phyloP scores from a whole-genome alignment of 164 flowering plant species.

The Taxillus chinensis region DNA sequence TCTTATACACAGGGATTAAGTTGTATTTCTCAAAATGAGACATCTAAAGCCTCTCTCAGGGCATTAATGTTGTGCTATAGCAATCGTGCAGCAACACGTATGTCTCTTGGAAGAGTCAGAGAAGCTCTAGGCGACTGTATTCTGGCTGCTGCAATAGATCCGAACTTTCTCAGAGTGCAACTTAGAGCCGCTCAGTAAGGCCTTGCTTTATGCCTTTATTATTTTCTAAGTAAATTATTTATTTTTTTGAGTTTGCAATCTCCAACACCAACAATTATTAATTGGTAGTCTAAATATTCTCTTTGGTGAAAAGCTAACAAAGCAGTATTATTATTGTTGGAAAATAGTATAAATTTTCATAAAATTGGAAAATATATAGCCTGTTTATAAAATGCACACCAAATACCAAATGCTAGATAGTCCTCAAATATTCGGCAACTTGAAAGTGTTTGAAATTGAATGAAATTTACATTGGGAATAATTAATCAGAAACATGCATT shows the following conservation, averaged over 20 bases:
- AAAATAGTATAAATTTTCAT: background rate
- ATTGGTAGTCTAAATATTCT: background rate
- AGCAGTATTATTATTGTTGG: background rate
- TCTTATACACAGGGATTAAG: constrained; percentile 72
- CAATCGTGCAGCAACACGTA: constrained; percentile 86
- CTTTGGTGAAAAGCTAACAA: background rate
- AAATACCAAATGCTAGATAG: too few species aligned
- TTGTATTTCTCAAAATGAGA: constrained; percentile 44
- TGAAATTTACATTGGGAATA: too few species aligned
- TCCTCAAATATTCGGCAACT: too few species aligned
- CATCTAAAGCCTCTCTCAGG: constrained; percentile 46
- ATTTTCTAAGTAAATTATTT: background rate
- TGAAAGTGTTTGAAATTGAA: too few species aligned
- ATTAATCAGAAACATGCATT: too few species aligned
- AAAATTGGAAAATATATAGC: too few species aligned
- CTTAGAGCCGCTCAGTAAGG: constrained; percentile 91
- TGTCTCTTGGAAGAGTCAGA: constrained; percentile 69
- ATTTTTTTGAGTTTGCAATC: background rate
- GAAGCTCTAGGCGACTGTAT: constrained; percentile 73
- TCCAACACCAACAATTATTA: background rate
- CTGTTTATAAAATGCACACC: too few species aligned
- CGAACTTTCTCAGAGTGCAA: constrained; percentile 59
- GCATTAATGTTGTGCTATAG: constrained; percentile 83
- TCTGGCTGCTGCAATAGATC: constrained; percentile 58
- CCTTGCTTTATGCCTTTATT: constrained; percentile 3